Conservation (phyloP, 176 grass and related monocot genomes). For the Oryza glumipatula region DNA sequence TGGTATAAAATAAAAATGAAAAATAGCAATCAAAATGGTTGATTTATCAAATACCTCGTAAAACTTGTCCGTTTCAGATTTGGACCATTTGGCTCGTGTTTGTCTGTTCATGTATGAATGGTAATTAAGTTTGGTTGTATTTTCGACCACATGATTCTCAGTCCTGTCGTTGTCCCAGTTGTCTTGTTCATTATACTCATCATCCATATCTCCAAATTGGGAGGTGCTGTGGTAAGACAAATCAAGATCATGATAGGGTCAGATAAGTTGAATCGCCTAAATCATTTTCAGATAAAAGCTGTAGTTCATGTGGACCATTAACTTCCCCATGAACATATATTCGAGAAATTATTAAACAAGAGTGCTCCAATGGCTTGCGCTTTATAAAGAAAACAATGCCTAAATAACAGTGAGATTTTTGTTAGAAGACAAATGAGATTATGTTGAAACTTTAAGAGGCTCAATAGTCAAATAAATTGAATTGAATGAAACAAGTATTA, state of each 20-base stretch:
- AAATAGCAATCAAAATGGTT: slow-evolving; percentile 22
- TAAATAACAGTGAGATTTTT: neutral
- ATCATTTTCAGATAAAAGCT: neutral
- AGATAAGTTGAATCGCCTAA: neutral
- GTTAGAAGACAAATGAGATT: neutral
- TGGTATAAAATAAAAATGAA: slow-evolving; percentile 3
- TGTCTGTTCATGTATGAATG: slow-evolving; percentile 79
- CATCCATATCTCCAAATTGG: slow-evolving; percentile 29
- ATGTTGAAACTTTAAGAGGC: neutral
- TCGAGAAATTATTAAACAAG: neutral
- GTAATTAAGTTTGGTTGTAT: slow-evolving; percentile 79
- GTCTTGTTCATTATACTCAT: slow-evolving; percentile 44
- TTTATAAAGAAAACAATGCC: neutral
- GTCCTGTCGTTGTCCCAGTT: slow-evolving; percentile 33
- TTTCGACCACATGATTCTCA: slow-evolving; percentile 21
- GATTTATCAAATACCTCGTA: slow-evolving; percentile 74
- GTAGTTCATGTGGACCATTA: neutral
- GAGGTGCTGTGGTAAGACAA: slow-evolving; percentile 32
- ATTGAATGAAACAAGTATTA: slow-evolving; percentile 1
- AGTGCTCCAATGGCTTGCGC: neutral
- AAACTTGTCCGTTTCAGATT: slow-evolving; percentile 81
- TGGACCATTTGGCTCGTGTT: slow-evolving; percentile 64
- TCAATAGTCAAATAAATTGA: neutral
- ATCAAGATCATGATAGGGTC: neutral
- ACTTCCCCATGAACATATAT: neutral